Conservation (phyloP, 768 basidiomycete genomes). For the Tephrocybe sp. region DNA sequence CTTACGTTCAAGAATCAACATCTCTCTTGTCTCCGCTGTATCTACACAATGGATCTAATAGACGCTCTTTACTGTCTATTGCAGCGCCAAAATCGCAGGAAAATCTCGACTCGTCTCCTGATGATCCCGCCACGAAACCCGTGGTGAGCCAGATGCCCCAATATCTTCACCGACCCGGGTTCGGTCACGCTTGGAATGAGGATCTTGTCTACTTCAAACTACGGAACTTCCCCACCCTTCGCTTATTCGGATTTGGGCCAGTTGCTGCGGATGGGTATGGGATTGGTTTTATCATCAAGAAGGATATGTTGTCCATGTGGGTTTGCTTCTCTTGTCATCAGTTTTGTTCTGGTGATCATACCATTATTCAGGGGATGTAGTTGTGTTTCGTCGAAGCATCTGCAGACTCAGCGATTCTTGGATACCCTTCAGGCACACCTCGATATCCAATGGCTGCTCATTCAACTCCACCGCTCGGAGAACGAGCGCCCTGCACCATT, state of each 20-base stretch:
- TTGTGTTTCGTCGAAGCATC: conserved; percentile 91
- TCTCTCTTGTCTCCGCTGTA: no score
- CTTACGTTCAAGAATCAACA: no score
- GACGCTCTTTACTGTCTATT: no score
- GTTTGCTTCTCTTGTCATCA: conserved; percentile 21
- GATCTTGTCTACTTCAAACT: conserved; percentile 95
- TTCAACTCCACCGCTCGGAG: conserved; percentile 77
- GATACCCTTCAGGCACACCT: conserved; percentile 80
- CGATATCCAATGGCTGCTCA: conserved; percentile 68
- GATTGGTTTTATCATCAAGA: conserved; percentile 98
- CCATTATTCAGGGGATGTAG: conserved; percentile 43
- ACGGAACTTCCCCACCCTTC: conserved; percentile 92
- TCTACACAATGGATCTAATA: conserved; percentile 22
- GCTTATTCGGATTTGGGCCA: conserved; percentile 93
- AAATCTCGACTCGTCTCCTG: no score
- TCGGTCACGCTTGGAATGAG: conserved; percentile 81
- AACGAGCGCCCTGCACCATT: conserved; percentile 85
- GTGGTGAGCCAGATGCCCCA: no score
- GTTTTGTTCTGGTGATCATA: not conserved
- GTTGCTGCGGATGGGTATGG: conserved; percentile 95
- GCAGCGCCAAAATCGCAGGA: no score
- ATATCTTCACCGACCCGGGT: conserved; percentile 88
- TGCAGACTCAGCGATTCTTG: conserved; percentile 89
- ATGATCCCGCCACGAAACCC: no score
- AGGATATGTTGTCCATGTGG: conserved; percentile 84